Percentiles rank a stretch among this genome's conserved stretches.
Evolutionary conservation across 2,329 filamentous ascomycete genomes (phyloP).

Genomic region (Monosporascus sp.): DNA sequence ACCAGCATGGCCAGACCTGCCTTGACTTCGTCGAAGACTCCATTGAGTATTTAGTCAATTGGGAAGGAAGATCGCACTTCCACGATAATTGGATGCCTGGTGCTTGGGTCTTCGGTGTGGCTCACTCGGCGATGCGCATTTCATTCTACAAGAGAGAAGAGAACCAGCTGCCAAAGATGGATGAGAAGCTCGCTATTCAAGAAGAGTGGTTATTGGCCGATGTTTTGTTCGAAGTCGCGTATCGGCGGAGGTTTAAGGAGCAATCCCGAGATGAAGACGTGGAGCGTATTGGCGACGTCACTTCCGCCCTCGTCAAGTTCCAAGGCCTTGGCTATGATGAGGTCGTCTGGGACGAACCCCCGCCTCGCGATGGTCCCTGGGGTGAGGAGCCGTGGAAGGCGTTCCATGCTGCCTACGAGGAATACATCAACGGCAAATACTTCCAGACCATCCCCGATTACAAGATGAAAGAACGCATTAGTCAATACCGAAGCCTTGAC

Average conservation of each 20-base stretch:
- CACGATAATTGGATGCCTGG: slow-evolving; percentile 84
- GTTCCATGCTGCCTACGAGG: slow-evolving; percentile 77
- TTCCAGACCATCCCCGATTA: slow-evolving; percentile 51
- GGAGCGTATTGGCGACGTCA: slow-evolving; percentile 64
- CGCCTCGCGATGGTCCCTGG: slow-evolving; percentile 50
- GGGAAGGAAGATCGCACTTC: slow-evolving; percentile 74
- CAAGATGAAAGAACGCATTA: slow-evolving; percentile 62
- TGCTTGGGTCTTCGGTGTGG: slow-evolving; percentile 77
- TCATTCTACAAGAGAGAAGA: slow-evolving; percentile 70
- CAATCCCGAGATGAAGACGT: slow-evolving; percentile 65
- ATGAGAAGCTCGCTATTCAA: slow-evolving; percentile 72
- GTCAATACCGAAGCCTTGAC: slow-evolving; percentile 56
- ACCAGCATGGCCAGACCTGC: slow-evolving; percentile 45
- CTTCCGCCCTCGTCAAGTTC: slow-evolving; percentile 78
- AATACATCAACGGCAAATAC: slow-evolving; percentile 77
- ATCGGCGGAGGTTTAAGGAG: slow-evolving; percentile 40
- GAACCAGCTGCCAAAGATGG: slow-evolving; percentile 60
- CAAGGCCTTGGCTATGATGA: slow-evolving; percentile 90
- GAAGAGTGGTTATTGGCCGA: slow-evolving; percentile 83
- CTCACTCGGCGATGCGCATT: slow-evolving; percentile 57
- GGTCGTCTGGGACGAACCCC: slow-evolving; percentile 81
- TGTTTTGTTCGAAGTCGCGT: slow-evolving; percentile 80
- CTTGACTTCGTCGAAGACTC: slow-evolving; percentile 62
- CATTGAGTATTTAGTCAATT: slow-evolving; percentile 92
- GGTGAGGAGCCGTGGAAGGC: slow-evolving; percentile 61